Evolutionary conservation across 768 basidiomycete species (phyloP).

Genomic region (Amanita muscaria): DNA sequence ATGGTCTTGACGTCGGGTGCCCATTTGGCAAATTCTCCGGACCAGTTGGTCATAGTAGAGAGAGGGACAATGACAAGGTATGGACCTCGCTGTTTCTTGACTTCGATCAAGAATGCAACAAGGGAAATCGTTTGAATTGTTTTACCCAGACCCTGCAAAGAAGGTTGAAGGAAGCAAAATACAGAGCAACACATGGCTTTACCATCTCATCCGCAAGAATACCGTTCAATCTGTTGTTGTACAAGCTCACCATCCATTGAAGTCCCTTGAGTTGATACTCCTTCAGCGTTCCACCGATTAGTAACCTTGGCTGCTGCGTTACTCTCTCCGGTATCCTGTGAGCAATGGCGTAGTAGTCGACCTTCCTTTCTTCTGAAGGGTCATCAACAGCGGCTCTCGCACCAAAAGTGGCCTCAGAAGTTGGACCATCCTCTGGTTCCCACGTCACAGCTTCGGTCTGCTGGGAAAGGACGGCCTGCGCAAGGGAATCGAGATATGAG

Average conservation of each 20-base stretch:
- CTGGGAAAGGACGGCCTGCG: conserved; percentile 88
- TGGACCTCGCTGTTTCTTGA: conserved; percentile 84
- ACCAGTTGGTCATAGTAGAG: conserved; percentile 96
- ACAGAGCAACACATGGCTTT: conserved; percentile 13
- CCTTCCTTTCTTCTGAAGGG: conserved; percentile 52
- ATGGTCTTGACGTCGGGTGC: conserved; percentile 74
- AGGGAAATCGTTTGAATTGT: conserved; percentile 93
- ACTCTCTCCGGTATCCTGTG: conserved; percentile 88
- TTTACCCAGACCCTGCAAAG: conserved; percentile 79
- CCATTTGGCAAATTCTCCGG: conserved; percentile 96
- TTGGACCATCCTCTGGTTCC: conserved; percentile 62
- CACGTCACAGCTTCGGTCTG: conserved; percentile 57
- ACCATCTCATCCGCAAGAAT: conserved; percentile 96
- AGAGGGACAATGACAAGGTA: conserved; percentile 94
- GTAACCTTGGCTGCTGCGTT: conserved; percentile 58
- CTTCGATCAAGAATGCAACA: conserved; percentile 90
- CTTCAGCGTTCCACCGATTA: conserved; percentile 85
- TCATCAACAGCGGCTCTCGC: conserved; percentile 66
- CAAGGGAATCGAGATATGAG: conserved; percentile 87
- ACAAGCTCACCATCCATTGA: conserved; percentile 98
- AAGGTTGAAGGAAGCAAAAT: conserved; percentile 4
- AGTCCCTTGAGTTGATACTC: conserved; percentile 93
- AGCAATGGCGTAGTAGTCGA: conserved; percentile 95
- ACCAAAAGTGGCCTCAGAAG: conserved; percentile 87
- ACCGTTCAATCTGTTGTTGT: conserved; percentile 92